Percentiles rank a stretch among this genome's conserved stretches.
phyloP scores from a whole-genome alignment of 2,329 filamentous ascomycete species.

The Cadophora gregata region DNA sequence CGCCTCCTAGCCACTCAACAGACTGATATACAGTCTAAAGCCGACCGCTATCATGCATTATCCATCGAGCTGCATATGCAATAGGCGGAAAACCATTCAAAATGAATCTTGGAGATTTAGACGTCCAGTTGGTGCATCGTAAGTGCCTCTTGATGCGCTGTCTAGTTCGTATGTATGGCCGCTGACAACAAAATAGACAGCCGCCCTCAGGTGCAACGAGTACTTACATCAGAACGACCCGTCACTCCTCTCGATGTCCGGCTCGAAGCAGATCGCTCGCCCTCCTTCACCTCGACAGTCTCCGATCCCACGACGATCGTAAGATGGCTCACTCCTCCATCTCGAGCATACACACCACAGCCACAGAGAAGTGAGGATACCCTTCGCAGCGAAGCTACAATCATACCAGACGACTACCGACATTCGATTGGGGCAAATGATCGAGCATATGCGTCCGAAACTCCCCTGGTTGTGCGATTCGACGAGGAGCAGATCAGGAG shows the following conservation, averaged over 20 bases:
- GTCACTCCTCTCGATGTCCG: constrained; percentile 35
- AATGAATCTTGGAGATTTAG: constrained; percentile 41
- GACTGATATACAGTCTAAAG: constrained; percentile 32
- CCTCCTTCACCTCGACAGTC: constrained; percentile 36
- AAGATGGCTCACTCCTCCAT: constrained; percentile 39
- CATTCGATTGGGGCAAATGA: constrained; percentile 36
- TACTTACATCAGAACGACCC: constrained; percentile 31
- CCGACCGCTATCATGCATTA: constrained; percentile 39
- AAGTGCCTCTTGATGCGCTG: constrained; percentile 34
- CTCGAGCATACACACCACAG: constrained; percentile 26
- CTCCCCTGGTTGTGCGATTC: constrained; percentile 37
- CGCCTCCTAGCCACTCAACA: constrained; percentile 33
- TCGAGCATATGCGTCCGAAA: constrained; percentile 33
- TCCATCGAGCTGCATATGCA: constrained; percentile 37
- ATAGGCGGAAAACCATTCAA: constrained; percentile 34
- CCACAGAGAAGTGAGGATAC: constrained; percentile 22
- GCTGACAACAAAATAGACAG: constrained; percentile 31
- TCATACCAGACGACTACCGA: constrained; percentile 27
- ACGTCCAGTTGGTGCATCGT: constrained; percentile 37
- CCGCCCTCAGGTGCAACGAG: constrained; percentile 36
- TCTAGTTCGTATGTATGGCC: constrained; percentile 24
- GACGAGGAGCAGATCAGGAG: constrained; percentile 41
- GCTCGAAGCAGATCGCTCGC: constrained; percentile 34
- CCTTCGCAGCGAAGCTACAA: constrained; percentile 24
- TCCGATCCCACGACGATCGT: constrained; percentile 40